Percentiles rank a stretch among this genome's conserved stretches.
phyloP scores from a whole-genome alignment of 495 filamentous ascomycete species.

The Cercophora newfieldiana region DNA sequence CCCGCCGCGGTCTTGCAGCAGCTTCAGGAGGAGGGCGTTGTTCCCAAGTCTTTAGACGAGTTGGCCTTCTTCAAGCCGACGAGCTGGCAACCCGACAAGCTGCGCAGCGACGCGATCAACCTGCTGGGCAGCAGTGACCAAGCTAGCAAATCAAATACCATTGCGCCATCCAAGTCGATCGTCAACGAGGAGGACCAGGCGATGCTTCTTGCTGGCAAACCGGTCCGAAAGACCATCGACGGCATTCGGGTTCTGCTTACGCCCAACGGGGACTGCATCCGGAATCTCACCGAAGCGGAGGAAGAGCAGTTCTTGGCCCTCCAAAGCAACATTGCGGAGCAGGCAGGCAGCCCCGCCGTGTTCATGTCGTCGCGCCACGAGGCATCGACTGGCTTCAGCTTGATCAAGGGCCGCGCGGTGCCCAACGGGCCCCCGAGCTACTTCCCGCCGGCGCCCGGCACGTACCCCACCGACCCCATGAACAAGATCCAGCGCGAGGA shows the following conservation, averaged over 20 bases:
- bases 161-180: slow-evolving; percentile 45
- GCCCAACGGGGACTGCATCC: slow-evolving; percentile 74
- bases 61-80: slow-evolving; percentile 40
- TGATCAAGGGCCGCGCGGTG: slow-evolving; percentile 57
- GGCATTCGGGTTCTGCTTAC: slow-evolving; percentile 65
- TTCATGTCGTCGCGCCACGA: slow-evolving; percentile 51
- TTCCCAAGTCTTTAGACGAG: slow-evolving; percentile 28
- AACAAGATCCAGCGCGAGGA: slow-evolving; percentile 62
- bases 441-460: slow-evolving; percentile 46
- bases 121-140: slow-evolving; percentile 11
- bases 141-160: slow-evolving; percentile 18
- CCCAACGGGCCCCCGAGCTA: slow-evolving; percentile 56
- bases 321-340: slow-evolving; percentile 58
- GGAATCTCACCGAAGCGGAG: slow-evolving; percentile 71
- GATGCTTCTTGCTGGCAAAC: slow-evolving; percentile 46
- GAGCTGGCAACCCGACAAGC: slow-evolving; percentile 22
- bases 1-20: slow-evolving; percentile 39
- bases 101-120: slow-evolving; percentile 24
- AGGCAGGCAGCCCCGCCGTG: slow-evolving; percentile 44
- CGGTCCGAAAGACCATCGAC: slow-evolving; percentile 52
- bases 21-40: slow-evolving; percentile 27
- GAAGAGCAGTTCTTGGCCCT: slow-evolving; percentile 75
- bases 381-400: slow-evolving; percentile 49
- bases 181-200: slow-evolving; percentile 54
- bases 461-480: slow-evolving; percentile 49